These are phyloP conservation scores for Boletus pseudopeckii DNA, from an alignment of 768 basidiomycete genomes.

Conservation along the genomic window DNA sequence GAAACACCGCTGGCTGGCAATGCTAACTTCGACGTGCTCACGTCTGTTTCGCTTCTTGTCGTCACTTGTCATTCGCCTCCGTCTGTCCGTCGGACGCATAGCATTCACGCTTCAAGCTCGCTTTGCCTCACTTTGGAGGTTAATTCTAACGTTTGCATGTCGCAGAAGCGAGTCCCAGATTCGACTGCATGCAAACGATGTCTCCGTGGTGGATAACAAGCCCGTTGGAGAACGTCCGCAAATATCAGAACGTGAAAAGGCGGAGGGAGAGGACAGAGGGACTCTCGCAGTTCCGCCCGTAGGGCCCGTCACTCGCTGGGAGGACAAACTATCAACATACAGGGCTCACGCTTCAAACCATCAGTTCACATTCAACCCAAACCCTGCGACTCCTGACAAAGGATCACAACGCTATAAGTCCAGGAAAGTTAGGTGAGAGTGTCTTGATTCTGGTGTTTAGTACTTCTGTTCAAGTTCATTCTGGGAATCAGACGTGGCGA, in stretches of 20 bases:
- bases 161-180: too few relatives aligned
- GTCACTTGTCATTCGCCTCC: slow-evolving; percentile 5
- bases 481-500: neutral
- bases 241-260: neutral
- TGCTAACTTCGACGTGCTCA: too few relatives aligned
- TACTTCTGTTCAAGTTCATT: neutral
- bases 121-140: slow-evolving; percentile 1
- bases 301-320: neutral
- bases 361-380: neutral
- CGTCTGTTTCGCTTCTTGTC: neutral
- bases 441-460: neutral
- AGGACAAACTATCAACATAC: neutral
- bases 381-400: slow-evolving; percentile 1
- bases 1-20: too few relatives aligned
- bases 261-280: neutral
- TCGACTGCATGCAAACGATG: neutral
- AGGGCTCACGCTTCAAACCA: neutral
- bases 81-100: neutral
- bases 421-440: neutral
- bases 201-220: neutral
- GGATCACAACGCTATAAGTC: slow-evolving; percentile 6
- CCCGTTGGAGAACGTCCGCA: neutral
- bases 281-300: slow-evolving; percentile 5
- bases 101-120: neutral
- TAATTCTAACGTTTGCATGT: too few relatives aligned